Conservation (phyloP, 805 yeast genomes). For the Saccharomycopsis sp. region DNA sequence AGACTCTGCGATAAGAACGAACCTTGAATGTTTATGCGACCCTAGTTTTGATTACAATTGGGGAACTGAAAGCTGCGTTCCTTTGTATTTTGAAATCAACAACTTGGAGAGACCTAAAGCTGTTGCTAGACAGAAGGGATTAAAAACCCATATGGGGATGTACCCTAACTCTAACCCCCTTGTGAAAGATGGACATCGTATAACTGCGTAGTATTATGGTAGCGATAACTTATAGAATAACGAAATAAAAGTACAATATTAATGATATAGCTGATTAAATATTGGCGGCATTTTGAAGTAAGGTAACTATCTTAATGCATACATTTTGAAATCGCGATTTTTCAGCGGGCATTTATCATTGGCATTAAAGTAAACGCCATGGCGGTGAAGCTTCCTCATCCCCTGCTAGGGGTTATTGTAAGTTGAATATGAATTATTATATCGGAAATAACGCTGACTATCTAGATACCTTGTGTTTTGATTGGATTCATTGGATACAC, state of each 20-base stretch:
- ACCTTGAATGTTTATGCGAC: slow-evolving; percentile 46
- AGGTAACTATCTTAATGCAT: too few species aligned
- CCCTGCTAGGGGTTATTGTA: slow-evolving; percentile 20
- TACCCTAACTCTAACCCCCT: slow-evolving; percentile 17
- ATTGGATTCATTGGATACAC: slow-evolving; percentile 57
- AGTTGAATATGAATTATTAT: neutral
- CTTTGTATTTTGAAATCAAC: slow-evolving; percentile 36
- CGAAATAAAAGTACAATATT: too few species aligned
- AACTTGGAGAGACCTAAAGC: slow-evolving; percentile 27
- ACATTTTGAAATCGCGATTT: too few species aligned
- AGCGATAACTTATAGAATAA: too few species aligned
- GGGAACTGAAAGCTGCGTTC: slow-evolving; percentile 43
- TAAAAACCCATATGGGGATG: slow-evolving; percentile 17
- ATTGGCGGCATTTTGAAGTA: too few species aligned
- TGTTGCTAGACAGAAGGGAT: slow-evolving; percentile 22
- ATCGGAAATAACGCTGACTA: neutral
- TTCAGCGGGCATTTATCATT: too few species aligned
- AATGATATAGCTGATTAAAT: too few species aligned
- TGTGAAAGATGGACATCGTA: slow-evolving; percentile 13
- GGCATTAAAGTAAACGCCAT: too few species aligned
- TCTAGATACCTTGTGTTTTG: slow-evolving; percentile 54
- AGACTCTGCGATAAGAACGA: slow-evolving; percentile 36
- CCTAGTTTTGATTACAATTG: slow-evolving; percentile 44
- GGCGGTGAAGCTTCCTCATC: slow-evolving; percentile 21
- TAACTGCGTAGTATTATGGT: too few species aligned